Base-by-base conservation (phyloP, 495 filamentous ascomycete species). In the Daldinia childiae region DNA sequence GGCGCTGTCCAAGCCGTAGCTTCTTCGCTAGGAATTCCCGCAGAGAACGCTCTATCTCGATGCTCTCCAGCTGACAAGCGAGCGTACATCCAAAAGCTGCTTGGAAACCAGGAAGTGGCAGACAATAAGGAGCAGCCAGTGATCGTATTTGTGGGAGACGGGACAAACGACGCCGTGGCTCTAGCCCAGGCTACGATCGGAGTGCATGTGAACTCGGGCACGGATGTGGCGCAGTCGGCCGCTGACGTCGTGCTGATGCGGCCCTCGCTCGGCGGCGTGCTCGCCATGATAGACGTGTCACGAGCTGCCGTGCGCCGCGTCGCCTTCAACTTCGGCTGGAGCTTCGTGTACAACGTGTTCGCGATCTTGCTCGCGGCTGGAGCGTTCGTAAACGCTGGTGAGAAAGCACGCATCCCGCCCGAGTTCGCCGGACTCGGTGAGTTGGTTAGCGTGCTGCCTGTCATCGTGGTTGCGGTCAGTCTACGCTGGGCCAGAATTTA, bases 111-210 rank as follows among this genome's bases (percentile, higher is more conserved):
- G 21, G 1, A 52, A 27, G 34, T 41, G 14, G 5, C 39, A 43
- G 34, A 34, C n/a, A 45, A 27, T n/a, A 65, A 57, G 58, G 76
- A 78, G 54, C 62, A 32, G 55, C 66, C 77, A 7, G 66, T 84
- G 3, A 84, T 93, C 21, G 67, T 94, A 17, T 94, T 95, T 78
- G 84, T 85, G 69, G 92, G 92, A 48, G 92, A 95, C 72, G 92
- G 92, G 7, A 92, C 90, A 4, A 95, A 95, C 77, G 92, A 94
- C 75, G 91, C 92, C 0, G 82, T 89, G 12, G 92, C 92, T 2
- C 83, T 95, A 6, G 86, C 90, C 3, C 85, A 87, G 71, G 90
- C 92, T n/a, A 87, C 87, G 27, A 87, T 95, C 66, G 92, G 92
- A 55, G 78, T 93, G 3, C 90, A 92, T 71, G 85, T 92, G 67